A percentile compares a stretch with the other conserved stretches of the same genome.
Conservation (phyloP, 139 green algal species). For the Ettlia oleoabundans region DNA sequence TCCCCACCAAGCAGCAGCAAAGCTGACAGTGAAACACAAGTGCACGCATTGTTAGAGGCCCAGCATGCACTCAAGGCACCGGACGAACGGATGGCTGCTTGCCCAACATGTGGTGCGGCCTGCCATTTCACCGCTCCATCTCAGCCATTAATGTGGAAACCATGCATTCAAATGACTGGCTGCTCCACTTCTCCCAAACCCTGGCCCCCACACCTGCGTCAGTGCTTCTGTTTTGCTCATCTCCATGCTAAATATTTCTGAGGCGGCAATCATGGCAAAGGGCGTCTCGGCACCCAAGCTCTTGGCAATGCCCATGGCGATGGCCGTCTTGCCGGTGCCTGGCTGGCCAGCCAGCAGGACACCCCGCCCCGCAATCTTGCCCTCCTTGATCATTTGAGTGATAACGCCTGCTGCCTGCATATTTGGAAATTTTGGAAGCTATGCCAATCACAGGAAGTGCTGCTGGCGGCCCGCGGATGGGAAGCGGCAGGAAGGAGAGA, state of each 20-base stretch:
- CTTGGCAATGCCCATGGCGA: conserved; percentile 98
- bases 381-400: conserved; percentile 94
- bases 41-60: too few species aligned
- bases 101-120: too few species aligned
- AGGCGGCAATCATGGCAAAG: conserved; percentile 97
- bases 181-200: background rate
- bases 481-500: too few species aligned
- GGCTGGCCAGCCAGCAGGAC: conserved; percentile 96
- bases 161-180: too few species aligned
- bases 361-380: conserved; percentile 94
- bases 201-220: conserved; percentile 78
- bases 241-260: conserved; percentile 98
- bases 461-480: too few species aligned
- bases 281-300: conserved; percentile 96
- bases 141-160: too few species aligned
- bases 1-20: too few species aligned
- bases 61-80: too few species aligned
- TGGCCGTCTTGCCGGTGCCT: conserved; percentile 97
- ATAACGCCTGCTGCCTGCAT: conserved; percentile 93
- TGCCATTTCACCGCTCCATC: too few species aligned
- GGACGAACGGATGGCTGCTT: too few species aligned
- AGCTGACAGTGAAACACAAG: too few species aligned
- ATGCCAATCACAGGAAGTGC: too few species aligned
- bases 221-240: conserved; percentile 99
- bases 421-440: background rate